These are phyloP conservation scores for Globisporangium irregulare DNA, from an alignment of 352 stramenopile species.

Conservation along the genomic window DNA sequence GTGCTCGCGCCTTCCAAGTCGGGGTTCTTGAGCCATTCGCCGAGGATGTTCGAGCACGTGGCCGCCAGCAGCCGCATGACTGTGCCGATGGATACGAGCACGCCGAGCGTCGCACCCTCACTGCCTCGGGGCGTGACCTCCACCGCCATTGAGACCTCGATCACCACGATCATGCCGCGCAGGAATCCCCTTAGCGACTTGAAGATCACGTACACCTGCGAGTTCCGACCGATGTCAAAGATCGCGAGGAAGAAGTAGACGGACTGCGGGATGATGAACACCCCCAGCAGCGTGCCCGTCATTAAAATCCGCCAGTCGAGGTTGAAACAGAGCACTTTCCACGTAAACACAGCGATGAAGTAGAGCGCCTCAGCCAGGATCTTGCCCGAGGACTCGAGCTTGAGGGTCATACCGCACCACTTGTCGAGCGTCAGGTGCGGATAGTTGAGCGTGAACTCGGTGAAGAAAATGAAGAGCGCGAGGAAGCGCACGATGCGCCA, in stretches of 20 bases:
- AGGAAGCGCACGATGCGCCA: constrained; percentile 51
- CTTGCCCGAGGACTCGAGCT: constrained; percentile 39
- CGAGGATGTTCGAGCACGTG: constrained; percentile 39
- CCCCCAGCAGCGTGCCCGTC: constrained; percentile 25
- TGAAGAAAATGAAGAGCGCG: constrained; percentile 53
- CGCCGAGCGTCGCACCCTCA: constrained; percentile 51
- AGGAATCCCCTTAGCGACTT: constrained; percentile 35
- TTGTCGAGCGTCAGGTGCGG: constrained; percentile 37
- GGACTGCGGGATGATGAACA: constrained; percentile 38
- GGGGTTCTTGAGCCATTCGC: constrained; percentile 34
- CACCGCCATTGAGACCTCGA: constrained; percentile 36
- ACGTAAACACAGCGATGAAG: constrained; percentile 36
- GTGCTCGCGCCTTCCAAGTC: constrained; percentile 5
- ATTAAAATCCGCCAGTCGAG: constrained; percentile 39
- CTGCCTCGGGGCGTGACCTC: constrained; percentile 52
- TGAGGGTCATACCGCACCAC: constrained; percentile 40
- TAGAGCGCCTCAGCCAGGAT: constrained; percentile 46
- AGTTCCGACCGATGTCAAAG: constrained; percentile 22
- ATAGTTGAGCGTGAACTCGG: constrained; percentile 56
- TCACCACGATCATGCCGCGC: constrained; percentile 32
- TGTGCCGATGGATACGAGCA: constrained; percentile 49
- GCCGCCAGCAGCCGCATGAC: constrained; percentile 49
- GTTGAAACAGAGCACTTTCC: constrained; percentile 47
- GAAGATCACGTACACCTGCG: constrained; percentile 38
- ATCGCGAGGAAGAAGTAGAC: constrained; percentile 37